Conservation (phyloP, 129 eudicot genomes). For the Flaveria robusta region DNA sequence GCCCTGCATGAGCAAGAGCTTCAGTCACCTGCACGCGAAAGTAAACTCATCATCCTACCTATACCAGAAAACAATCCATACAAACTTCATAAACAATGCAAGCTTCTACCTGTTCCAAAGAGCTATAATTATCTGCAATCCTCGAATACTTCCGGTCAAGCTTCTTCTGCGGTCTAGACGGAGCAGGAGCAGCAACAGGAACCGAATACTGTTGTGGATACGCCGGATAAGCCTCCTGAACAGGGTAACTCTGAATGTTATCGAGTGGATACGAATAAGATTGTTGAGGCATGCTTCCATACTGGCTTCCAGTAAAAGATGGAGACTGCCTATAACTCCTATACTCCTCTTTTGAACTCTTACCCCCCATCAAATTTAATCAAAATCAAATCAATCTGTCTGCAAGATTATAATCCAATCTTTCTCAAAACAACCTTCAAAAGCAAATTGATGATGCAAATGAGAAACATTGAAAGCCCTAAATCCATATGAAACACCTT, state of each 20-base stretch:
- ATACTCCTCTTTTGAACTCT: slow-evolving; percentile 53
- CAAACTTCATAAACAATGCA: background rate
- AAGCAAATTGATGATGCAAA: background rate
- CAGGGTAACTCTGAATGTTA: slow-evolving; percentile 46
- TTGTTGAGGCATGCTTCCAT: slow-evolving; percentile 39
- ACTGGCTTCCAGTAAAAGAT: slow-evolving; percentile 49
- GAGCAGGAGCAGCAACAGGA: slow-evolving; percentile 42
- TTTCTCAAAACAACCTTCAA: slow-evolving; percentile 1
- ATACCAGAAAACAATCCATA: background rate
- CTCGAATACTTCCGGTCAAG: slow-evolving; percentile 67
- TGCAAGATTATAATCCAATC: slow-evolving; percentile 16
- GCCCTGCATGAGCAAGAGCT: slow-evolving; percentile 79
- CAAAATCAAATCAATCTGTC: slow-evolving; percentile 23
- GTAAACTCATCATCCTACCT: background rate
- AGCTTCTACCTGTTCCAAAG: slow-evolving; percentile 61
- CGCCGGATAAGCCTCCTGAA: slow-evolving; percentile 47
- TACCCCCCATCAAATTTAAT: slow-evolving; percentile 61
- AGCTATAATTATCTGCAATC: slow-evolving; percentile 69
- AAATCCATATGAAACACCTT: background rate
- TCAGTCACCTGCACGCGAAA: slow-evolving; percentile 57
- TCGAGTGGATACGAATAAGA: slow-evolving; percentile 41
- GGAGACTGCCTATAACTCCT: slow-evolving; percentile 53
- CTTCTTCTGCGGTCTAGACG: slow-evolving; percentile 49
- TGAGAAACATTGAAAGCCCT: background rate
- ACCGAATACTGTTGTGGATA: slow-evolving; percentile 53